phyloP scores from a whole-genome alignment of 352 stramenopile genomes.

The Phytopythium vexans region DNA sequence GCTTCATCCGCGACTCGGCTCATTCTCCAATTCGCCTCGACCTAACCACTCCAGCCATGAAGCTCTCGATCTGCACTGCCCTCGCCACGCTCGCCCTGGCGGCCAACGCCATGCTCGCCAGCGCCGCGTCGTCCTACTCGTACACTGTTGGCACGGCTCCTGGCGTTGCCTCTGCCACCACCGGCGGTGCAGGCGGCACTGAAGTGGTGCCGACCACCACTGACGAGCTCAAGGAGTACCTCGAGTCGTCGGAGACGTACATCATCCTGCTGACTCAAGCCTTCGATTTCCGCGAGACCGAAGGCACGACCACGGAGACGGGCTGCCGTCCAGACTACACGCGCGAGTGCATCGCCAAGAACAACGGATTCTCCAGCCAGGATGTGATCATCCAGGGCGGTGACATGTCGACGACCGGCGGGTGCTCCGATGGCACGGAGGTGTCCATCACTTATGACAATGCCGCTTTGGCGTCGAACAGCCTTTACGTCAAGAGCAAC shows the following conservation, averaged over 20 bases:
- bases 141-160: slow-evolving; percentile 16
- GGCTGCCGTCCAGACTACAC: slow-evolving; percentile 35
- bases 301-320: slow-evolving; percentile 36
- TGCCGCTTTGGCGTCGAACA: slow-evolving; percentile 10
- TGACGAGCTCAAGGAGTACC: slow-evolving; percentile 29
- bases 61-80: background rate
- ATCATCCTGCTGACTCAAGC: slow-evolving; percentile 37
- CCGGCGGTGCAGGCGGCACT: slow-evolving; percentile 25
- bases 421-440: slow-evolving; percentile 29
- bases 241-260: slow-evolving; percentile 18
- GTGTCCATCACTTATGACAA: slow-evolving; percentile 21
- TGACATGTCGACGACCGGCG: slow-evolving; percentile 47
- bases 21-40: no score
- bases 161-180: slow-evolving; percentile 30
- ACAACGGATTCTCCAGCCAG: slow-evolving; percentile 39
- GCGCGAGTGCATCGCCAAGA: slow-evolving; percentile 23
- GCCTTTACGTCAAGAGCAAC: slow-evolving; percentile 30
- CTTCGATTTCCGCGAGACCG: slow-evolving; percentile 38
- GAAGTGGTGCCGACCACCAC: slow-evolving; percentile 35
- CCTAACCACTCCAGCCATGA: no score
- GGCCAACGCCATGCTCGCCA: slow-evolving; percentile 6
- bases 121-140: no score
- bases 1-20: no score
- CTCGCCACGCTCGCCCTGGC: slow-evolving; percentile 4
- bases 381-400: slow-evolving; percentile 49